Evolutionary conservation across 1,284 basidiomycete species (phyloP).

Genomic region (Puccinia polysora): DNA sequence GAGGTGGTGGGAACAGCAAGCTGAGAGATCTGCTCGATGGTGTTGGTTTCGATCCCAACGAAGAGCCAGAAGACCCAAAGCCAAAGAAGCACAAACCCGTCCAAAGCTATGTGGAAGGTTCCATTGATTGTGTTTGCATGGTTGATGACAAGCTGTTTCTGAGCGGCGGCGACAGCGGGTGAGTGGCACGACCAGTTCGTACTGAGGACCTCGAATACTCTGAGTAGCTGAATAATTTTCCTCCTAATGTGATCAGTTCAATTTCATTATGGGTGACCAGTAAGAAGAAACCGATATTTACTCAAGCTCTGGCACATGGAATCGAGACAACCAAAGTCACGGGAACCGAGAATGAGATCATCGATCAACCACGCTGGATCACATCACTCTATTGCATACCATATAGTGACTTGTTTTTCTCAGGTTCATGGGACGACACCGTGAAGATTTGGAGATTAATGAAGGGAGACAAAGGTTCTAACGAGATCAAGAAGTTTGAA

Average conservation of each 20-base stretch:
- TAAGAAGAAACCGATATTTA: slow-evolving; percentile 94
- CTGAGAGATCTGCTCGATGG: slow-evolving; percentile 76
- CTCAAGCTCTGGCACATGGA: slow-evolving; percentile 78
- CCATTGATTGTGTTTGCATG: slow-evolving; percentile 86
- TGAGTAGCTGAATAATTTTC: background rate
- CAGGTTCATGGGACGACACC: slow-evolving; percentile 85
- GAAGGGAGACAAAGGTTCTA: slow-evolving; percentile 58
- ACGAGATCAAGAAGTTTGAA: slow-evolving; percentile 52
- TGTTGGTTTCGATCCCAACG: slow-evolving; percentile 53
- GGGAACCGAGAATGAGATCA: slow-evolving; percentile 67
- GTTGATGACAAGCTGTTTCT: slow-evolving; percentile 88
- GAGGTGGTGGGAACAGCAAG: slow-evolving; percentile 72
- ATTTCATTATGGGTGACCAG: slow-evolving; percentile 86
- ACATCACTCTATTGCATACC: slow-evolving; percentile 73
- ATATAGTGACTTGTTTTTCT: slow-evolving; percentile 86
- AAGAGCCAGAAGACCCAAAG: slow-evolving; percentile 43
- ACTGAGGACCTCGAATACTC: background rate
- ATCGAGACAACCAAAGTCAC: slow-evolving; percentile 63
- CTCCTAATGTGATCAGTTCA: slow-evolving; percentile 59
- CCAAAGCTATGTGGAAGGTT: slow-evolving; percentile 73
- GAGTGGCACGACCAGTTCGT: slow-evolving; percentile 50
- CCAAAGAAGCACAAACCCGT: slow-evolving; percentile 54
- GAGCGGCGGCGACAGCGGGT: slow-evolving; percentile 94
- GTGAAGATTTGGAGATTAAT: slow-evolving; percentile 82
- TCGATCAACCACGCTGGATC: slow-evolving; percentile 76